Base-by-base conservation (phyloP, 2,329 filamentous ascomycete genomes). In the Xylariaceae sp. region DNA sequence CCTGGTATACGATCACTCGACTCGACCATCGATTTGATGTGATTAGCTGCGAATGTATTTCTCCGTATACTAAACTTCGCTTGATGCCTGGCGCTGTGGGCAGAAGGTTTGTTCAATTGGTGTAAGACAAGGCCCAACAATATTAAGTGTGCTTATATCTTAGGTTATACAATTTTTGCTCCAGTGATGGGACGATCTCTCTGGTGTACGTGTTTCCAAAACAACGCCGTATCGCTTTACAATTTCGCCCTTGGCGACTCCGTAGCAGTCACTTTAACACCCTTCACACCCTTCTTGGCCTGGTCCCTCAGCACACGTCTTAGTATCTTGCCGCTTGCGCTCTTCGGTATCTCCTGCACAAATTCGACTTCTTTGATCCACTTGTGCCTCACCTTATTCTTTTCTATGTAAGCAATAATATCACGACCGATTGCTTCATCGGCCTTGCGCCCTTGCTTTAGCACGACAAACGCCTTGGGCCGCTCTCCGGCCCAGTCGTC, bases 301-400 rank as follows among this genome's bases (percentile, higher is more conserved):
- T 59, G 58, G 45, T 75, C 67, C 44, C 70, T 73, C 50, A 82
- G 60, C 16, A 78, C 61, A 32, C 77, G 64, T 45, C 78, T 71
- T 53, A 83, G 61, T 47, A 83, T 80, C 71, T 83, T 83, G 3
- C 80, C 80, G 43, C 74, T 75, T 1, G 78, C 70, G 55, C 74
- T 80, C 68, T 83, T 83, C 0, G 80, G 80, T 22, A 85, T 77
- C 37, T 66, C 69, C 7, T 70, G 63, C 0, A 75, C 64, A 46
- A 80, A 75, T 54, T 73, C 72, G 2, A 79, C 58, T 58, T 71
- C 75, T 33, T 67, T 68, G n/a, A 80, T 56, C 64, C 71, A 73
- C 61, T 81, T 81, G 54, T 79, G 69, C 33, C 74, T 68, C 2
- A 78, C 74, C 54, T 81, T 77, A 45, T 68, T 77, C 48, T 70